phyloP scores from a whole-genome alignment of 2,329 filamentous ascomycete species.

The Conoideocrella luteorostrata region DNA sequence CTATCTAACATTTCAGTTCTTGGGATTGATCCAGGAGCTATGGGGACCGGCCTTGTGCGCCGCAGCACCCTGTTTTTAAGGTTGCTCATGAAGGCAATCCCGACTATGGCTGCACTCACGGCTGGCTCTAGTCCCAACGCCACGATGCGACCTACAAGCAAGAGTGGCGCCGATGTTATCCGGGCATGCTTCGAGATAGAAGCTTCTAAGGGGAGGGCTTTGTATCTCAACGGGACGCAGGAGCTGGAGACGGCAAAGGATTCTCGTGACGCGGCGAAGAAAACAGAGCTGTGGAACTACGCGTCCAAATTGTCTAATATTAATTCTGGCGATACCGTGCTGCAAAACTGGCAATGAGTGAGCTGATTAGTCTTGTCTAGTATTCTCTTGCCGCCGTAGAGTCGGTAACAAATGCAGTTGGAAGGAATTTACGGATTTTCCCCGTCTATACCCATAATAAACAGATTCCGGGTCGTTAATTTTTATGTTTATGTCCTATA shows the following conservation, averaged over 20 bases:
- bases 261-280: conserved; percentile 22
- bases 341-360: conserved; percentile 21
- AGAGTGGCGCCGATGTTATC: conserved; percentile 27
- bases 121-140: conserved; percentile 24
- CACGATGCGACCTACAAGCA: conserved; percentile 20
- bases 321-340: conserved; percentile 18
- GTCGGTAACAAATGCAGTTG: no score
- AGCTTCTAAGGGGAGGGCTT: conserved; percentile 18
- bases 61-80: conserved; percentile 18
- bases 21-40: conserved; percentile 32
- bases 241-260: conserved; percentile 21
- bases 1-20: conserved; percentile 29
- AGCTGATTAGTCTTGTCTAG: no score
- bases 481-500: no score
- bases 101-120: conserved; percentile 16
- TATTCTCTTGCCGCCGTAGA: no score
- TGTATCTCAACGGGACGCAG: conserved; percentile 29
- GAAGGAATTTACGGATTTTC: no score
- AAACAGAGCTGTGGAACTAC: conserved; percentile 25
- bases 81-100: conserved; percentile 18
- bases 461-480: no score
- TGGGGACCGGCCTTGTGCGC: conserved; percentile 25
- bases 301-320: conserved; percentile 19
- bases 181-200: conserved; percentile 24
- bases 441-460: no score